Conservation (phyloP, 2,329 filamentous ascomycete genomes). For the Orbilia brochopaga region DNA sequence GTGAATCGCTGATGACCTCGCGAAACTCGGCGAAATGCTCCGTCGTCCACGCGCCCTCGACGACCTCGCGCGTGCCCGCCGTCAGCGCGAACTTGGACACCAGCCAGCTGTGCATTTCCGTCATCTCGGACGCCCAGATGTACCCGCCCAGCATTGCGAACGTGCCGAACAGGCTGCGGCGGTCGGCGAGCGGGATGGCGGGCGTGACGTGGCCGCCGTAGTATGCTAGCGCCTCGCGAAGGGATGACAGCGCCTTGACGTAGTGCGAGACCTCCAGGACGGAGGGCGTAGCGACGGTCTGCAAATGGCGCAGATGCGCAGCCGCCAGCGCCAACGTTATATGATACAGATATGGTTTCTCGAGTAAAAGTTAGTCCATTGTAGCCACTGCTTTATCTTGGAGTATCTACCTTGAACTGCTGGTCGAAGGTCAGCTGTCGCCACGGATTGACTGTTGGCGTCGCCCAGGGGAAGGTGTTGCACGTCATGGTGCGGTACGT, state of each 20-base stretch:
- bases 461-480: constrained; percentile 33
- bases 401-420: constrained; percentile 33
- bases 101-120: constrained; percentile 30
- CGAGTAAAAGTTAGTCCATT: no score
- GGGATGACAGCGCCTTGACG: constrained; percentile 25
- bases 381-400: no score
- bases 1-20: constrained; percentile 19
- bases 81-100: constrained; percentile 33
- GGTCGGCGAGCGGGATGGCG: neutral
- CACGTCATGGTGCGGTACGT: constrained; percentile 32
- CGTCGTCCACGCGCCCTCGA: constrained; percentile 10
- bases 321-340: constrained; percentile 24
- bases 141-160: constrained; percentile 33
- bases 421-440: constrained; percentile 34
- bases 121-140: constrained; percentile 29
- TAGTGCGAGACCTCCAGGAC: constrained; percentile 40
- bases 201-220: neutral
- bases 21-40: constrained; percentile 25
- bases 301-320: constrained; percentile 28
- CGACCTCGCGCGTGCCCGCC: constrained; percentile 31
- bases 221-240: constrained; percentile 14
- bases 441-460: constrained; percentile 25
- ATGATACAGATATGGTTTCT: constrained; percentile 43
- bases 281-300: constrained; percentile 24
- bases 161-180: constrained; percentile 22